Conservation (phyloP, 2,329 filamentous ascomycete genomes). For the Lasiodiplodia sp. region DNA sequence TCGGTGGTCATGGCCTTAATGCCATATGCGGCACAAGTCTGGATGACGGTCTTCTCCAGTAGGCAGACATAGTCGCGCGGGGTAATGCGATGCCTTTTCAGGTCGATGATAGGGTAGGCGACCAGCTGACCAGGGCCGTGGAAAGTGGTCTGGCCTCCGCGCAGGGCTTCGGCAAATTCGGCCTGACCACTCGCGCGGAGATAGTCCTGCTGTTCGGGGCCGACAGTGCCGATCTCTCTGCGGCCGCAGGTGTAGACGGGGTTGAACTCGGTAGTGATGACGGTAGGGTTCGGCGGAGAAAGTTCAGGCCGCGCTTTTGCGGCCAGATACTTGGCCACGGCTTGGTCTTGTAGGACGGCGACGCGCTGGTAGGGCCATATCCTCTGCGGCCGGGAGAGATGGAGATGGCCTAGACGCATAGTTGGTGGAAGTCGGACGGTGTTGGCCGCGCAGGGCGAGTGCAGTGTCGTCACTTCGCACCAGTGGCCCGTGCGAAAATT, state of each 20-base stretch:
- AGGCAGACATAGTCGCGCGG: slow-evolving; percentile 79
- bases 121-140: slow-evolving; percentile 94
- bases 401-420: slow-evolving; percentile 25
- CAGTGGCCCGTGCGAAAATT: slow-evolving; percentile 14
- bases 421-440: not conserved
- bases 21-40: slow-evolving; percentile 66
- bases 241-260: slow-evolving; percentile 92
- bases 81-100: slow-evolving; percentile 71
- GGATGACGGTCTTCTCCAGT: slow-evolving; percentile 78
- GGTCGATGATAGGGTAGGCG: slow-evolving; percentile 89
- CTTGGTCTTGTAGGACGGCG: slow-evolving; percentile 24
- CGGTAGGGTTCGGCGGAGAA: slow-evolving; percentile 58
- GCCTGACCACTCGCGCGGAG: slow-evolving; percentile 56
- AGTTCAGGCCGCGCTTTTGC: slow-evolving; percentile 30
- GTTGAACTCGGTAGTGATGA: slow-evolving; percentile 82
- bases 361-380: slow-evolving; percentile 19
- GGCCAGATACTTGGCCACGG: slow-evolving; percentile 24
- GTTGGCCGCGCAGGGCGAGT: not conserved
- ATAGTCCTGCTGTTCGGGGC: slow-evolving; percentile 52
- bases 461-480: not conserved
- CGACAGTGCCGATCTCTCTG: slow-evolving; percentile 68
- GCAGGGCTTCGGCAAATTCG: slow-evolving; percentile 73
- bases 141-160: slow-evolving; percentile 92
- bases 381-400: slow-evolving; percentile 16
- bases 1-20: slow-evolving; percentile 70